Conservation (phyloP, 2,329 filamentous ascomycete species). For the Talaromyces sp. region DNA sequence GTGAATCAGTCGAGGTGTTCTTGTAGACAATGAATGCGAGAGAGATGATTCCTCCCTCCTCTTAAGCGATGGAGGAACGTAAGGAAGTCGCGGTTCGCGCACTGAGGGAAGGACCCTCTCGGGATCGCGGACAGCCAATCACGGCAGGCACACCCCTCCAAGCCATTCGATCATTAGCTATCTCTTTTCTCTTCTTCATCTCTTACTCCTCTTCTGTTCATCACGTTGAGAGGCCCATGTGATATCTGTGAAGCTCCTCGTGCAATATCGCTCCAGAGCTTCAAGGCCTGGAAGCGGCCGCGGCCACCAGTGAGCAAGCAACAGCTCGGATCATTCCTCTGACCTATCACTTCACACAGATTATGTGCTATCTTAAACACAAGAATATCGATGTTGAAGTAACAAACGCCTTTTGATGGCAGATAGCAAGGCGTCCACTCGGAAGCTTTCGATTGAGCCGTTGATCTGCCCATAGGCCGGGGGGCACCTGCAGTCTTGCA, state of each 20-base stretch:
- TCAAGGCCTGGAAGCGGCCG: background rate
- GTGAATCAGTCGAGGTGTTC: too few species aligned
- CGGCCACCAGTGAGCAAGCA: background rate
- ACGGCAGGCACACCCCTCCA: conserved; percentile 34
- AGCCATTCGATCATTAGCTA: conserved; percentile 34
- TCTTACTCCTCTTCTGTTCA: conserved; percentile 7
- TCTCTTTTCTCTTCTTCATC: conserved; percentile 5
- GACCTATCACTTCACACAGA: background rate
- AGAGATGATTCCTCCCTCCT: background rate
- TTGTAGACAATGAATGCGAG: too few species aligned
- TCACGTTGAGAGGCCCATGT: background rate
- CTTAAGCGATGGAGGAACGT: background rate
- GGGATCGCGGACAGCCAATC: conserved; percentile 33
- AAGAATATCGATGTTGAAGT: background rate
- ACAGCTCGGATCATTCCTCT: background rate
- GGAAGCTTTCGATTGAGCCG: conserved; percentile 4
- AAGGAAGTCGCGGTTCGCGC: conserved; percentile 3
- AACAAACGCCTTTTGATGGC: background rate
- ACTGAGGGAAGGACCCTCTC: conserved; percentile 20
- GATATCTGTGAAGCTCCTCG: background rate
- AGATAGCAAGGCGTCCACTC: conserved; percentile 9
- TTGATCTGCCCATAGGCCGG: conserved; percentile 2
- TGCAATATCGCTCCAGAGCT: background rate
- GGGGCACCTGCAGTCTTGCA: background rate
- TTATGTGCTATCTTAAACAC: background rate